Evolutionary conservation across 164 flowering plant species (phyloP).

Genomic region (Chimonanthus praecox): DNA sequence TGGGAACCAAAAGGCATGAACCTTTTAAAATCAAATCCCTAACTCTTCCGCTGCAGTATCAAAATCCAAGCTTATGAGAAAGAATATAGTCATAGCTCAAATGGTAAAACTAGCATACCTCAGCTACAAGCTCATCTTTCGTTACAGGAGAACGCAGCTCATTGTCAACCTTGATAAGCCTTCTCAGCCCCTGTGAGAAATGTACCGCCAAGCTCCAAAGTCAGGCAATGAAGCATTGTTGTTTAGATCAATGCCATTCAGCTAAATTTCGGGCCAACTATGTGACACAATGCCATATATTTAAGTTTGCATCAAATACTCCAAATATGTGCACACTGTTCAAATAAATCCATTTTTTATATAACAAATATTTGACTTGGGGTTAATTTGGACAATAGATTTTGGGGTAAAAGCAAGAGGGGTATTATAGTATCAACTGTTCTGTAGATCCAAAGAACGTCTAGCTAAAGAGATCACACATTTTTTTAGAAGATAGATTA

Average conservation of each 20-base stretch:
- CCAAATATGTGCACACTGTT: not conserved
- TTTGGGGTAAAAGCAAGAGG: not conserved
- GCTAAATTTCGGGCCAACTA: not conserved
- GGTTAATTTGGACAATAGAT: not conserved
- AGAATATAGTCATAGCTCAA: not conserved
- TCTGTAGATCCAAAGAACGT: too few relatives aligned
- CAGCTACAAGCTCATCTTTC: constrained; percentile 71
- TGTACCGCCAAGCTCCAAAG: not conserved
- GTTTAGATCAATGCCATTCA: not conserved
- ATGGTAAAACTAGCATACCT: constrained; percentile 48
- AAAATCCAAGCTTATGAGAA: not conserved
- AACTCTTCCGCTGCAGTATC: not conserved
- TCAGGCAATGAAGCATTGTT: not conserved
- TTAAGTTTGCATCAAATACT: not conserved
- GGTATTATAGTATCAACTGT: too few relatives aligned
- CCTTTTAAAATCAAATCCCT: not conserved
- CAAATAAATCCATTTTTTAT: not conserved
- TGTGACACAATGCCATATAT: not conserved
- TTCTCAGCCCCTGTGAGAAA: constrained; percentile 54
- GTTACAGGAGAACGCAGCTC: constrained; percentile 72
- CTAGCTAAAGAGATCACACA: too few relatives aligned
- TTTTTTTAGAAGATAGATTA: too few relatives aligned
- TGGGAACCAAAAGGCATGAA: not conserved
- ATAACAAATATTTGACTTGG: not conserved
- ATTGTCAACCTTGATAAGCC: constrained; percentile 40